Evolutionary conservation across 768 basidiomycete species (phyloP).

Genomic region (Trametes sanguinea): DNA sequence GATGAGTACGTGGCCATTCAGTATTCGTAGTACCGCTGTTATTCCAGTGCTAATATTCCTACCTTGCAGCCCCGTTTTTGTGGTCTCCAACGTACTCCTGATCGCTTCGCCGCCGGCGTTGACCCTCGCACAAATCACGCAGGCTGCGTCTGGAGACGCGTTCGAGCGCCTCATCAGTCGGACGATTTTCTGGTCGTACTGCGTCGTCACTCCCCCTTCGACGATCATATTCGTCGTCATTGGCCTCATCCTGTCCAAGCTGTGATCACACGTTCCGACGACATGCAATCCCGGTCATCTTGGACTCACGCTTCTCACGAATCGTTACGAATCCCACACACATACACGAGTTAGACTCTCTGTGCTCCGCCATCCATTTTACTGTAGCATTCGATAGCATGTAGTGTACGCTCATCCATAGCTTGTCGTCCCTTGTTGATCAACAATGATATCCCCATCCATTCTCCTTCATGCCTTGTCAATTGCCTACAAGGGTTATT

Average conservation of each 20-base stretch:
- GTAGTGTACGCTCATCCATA: not conserved
- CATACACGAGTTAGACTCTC: not conserved
- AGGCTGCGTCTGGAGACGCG: conserved; percentile 80
- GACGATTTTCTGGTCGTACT: conserved; percentile 94
- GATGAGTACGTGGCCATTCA: conserved; percentile 60
- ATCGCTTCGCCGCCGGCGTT: conserved; percentile 82
- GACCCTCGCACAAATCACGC: conserved; percentile 76
- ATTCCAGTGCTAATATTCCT: not conserved
- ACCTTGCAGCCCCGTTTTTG: conserved; percentile 72
- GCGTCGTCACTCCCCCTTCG: conserved; percentile 83
- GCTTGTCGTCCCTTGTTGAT: not conserved
- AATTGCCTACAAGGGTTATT: too few species aligned
- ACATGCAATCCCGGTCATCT: not conserved
- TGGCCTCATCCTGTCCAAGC: conserved; percentile 62
- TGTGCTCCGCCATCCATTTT: not conserved
- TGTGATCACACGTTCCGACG: conserved; percentile 34
- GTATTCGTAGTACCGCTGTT: too few species aligned
- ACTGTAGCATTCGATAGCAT: not conserved
- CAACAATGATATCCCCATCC: not conserved
- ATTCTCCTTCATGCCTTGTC: not conserved
- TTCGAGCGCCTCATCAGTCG: conserved; percentile 90
- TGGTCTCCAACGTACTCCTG: conserved; percentile 82
- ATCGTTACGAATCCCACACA: not conserved
- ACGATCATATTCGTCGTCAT: conserved; percentile 76
- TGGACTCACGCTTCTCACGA: not conserved